Evolutionary conservation across 768 basidiomycete genomes (phyloP).

Genomic region (Leccinellum rugosiceps): DNA sequence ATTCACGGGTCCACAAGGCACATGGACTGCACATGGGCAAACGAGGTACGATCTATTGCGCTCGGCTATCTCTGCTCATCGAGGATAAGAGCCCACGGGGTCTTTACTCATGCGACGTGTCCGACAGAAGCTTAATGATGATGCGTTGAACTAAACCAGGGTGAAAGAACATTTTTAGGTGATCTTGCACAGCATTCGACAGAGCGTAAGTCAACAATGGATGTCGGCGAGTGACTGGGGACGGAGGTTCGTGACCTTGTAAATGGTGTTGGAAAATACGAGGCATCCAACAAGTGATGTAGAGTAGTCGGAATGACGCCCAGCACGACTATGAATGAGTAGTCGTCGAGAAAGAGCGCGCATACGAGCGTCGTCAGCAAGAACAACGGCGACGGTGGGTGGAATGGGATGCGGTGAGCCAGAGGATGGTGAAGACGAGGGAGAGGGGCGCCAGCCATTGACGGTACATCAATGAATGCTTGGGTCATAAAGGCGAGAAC

Average conservation of each 20-base stretch:
- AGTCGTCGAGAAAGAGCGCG: slow-evolving; percentile 14
- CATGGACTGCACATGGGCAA: slow-evolving; percentile 33
- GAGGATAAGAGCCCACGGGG: slow-evolving; percentile 52
- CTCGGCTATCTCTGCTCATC: slow-evolving; percentile 38
- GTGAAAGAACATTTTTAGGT: slow-evolving; percentile 44
- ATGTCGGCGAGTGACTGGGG: slow-evolving; percentile 35
- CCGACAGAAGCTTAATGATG: slow-evolving; percentile 32
- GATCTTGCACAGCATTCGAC: slow-evolving; percentile 25
- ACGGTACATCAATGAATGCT: too few species aligned
- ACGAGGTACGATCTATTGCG: slow-evolving; percentile 40
- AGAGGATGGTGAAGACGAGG: slow-evolving; percentile 1
- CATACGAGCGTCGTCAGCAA: neutral
- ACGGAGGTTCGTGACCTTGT: slow-evolving; percentile 48
- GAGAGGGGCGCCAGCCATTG: slow-evolving; percentile 3
- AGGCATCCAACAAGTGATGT: slow-evolving; percentile 36
- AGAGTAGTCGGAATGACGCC: slow-evolving; percentile 39
- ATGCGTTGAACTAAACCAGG: slow-evolving; percentile 26
- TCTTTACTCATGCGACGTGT: slow-evolving; percentile 37
- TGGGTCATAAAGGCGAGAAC: too few species aligned
- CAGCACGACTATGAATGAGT: slow-evolving; percentile 47
- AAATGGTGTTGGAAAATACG: slow-evolving; percentile 31
- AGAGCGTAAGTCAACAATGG: slow-evolving; percentile 35
- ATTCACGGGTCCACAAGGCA: slow-evolving; percentile 45
- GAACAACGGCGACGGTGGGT: neutral
- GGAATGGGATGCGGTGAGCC: slow-evolving; percentile 7